Percentiles rank a stretch among this genome's conserved stretches.
Evolutionary conservation across 257 asterid genomes (phyloP).

Genomic region (Solanum lignicaule): DNA sequence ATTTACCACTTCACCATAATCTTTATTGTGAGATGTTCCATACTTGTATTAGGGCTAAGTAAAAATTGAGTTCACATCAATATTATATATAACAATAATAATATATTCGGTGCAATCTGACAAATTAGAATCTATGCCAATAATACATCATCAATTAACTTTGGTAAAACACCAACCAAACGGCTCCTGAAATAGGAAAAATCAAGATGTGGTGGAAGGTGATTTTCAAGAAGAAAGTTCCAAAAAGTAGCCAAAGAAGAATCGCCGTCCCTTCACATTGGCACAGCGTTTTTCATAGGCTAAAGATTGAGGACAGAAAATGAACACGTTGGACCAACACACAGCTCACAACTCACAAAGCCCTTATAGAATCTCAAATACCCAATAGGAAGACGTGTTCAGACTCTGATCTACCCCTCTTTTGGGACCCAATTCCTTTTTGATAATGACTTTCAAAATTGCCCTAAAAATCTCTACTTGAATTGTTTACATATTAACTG

Average conservation of each 20-base stretch:
- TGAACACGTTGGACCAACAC: neutral
- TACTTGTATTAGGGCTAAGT: neutral
- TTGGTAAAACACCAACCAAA: neutral
- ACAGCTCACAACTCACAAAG: neutral
- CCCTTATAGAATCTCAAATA: neutral
- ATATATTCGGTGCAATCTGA: neutral
- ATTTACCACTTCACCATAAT: rapidly evolving
- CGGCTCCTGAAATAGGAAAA: neutral
- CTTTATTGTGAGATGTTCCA: no score
- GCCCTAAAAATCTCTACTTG: neutral
- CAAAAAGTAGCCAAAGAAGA: neutral
- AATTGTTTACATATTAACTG: neutral
- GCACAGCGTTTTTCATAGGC: neutral
- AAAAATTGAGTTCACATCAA: neutral
- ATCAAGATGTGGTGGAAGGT: neutral
- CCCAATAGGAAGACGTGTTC: neutral
- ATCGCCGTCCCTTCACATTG: neutral
- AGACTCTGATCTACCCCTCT: neutral
- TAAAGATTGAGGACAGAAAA: neutral
- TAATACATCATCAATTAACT: no score
- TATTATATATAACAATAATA: neutral
- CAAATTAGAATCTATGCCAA: no score
- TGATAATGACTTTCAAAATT: neutral
- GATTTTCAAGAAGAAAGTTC: neutral
- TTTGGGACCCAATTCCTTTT: neutral